A percentile compares a stretch with the other conserved stretches of the same genome.
Conservation (phyloP, 2,329 filamentous ascomycete genomes). For the Arthrobotrys entomopaga region DNA sequence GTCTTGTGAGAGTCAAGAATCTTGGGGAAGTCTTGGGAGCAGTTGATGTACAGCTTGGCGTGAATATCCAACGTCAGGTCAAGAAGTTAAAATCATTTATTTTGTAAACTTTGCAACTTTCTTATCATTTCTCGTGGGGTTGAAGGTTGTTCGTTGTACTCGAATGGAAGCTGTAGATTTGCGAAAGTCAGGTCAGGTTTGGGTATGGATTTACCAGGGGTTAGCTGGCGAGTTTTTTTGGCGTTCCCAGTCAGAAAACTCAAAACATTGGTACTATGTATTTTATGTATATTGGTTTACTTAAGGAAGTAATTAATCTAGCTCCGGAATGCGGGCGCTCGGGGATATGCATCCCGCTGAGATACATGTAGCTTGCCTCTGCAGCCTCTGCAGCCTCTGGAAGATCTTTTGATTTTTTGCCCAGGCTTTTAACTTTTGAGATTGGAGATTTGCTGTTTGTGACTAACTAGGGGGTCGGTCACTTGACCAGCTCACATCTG, state of each 20-base stretch:
- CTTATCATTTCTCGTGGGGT: too few relatives aligned
- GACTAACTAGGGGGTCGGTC: conserved; percentile 19
- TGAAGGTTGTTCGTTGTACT: too few relatives aligned
- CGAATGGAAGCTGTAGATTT: too few relatives aligned
- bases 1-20: conserved; percentile 33
- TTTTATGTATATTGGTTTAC: too few relatives aligned
- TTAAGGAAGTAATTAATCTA: background rate
- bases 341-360: conserved; percentile 16
- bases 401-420: too few relatives aligned
- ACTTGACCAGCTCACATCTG: conserved; percentile 31
- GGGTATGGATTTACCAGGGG: background rate
- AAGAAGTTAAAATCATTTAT: too few relatives aligned
- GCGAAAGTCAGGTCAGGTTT: background rate
- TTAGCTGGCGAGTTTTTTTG: too few relatives aligned
- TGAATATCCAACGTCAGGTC: too few relatives aligned
- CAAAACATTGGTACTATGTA: too few relatives aligned
- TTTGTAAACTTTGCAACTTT: too few relatives aligned
- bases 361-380: background rate
- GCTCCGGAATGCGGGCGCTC: conserved; percentile 10
- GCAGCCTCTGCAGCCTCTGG: too few relatives aligned
- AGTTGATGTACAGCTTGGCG: conserved; percentile 6
- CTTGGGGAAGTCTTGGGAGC: conserved; percentile 21
- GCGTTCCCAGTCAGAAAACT: too few relatives aligned
- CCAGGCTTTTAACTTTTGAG: background rate
- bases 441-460: background rate